Evolutionary conservation across 2,329 filamentous ascomycete genomes (phyloP), one percentile per base, ranked within the genome.

Genomic region (Clarireedia hainanense): DNA sequence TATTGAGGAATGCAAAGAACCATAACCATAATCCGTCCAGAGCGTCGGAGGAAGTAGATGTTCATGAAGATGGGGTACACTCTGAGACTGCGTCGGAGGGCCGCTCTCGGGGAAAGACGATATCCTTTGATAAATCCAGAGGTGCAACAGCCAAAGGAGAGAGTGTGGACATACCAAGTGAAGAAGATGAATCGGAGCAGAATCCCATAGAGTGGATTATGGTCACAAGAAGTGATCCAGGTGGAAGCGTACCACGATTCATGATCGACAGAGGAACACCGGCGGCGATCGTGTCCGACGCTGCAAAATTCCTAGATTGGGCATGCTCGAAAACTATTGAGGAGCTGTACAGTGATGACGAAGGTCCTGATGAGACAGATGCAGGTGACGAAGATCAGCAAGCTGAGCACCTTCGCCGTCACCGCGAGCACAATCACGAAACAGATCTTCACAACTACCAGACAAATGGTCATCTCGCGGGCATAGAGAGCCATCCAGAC

Each of bases 141-240:
- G 72, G 70, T 2, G 59, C 60, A 48, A 67, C 70, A 23, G 69
- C 68, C 5, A 71, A 72, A 47, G 70, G 64, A 14, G 70, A 73
- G 52, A 59, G 64, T 12, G 63, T 66, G 30, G 68, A 72, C 50
- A 46, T 62, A 26, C 50, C 61, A 51, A 60, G 52, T 60, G 70
- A 73, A 47, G 66, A 68, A 1, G 70, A 72, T n/a, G 75, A 80
- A 36, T 71, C 74, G 2, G 80, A 84, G 60, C 70, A 73, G 7
- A 85, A 85, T 61, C 83, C 84, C 0, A 79, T 89, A 1, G 85
- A 88, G 67, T 89, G 85, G 85, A 83, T 87, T 56, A 88, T 88
- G 85, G 77, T 89, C 45, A 88, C 85, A 5, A 73, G 85, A 52
- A 85, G 81, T 68, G 85, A 88, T 65, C 85, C 85, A n/a, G 85